Conservation (phyloP, 805 yeast genomes). For the Maudiozyma bulderi region DNA sequence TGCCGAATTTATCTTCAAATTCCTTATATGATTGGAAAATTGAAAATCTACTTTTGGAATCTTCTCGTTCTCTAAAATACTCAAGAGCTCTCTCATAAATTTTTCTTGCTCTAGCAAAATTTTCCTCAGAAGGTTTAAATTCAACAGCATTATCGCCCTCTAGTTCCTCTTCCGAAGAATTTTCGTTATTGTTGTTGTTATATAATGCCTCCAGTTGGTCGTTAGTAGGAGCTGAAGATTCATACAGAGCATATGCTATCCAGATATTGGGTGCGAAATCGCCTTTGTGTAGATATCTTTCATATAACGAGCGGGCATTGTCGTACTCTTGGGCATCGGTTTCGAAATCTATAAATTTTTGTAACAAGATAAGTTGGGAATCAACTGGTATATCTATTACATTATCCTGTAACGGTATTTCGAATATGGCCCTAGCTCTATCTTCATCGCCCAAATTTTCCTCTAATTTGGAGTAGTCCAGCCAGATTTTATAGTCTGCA, state of each 20-base stretch:
- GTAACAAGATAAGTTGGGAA: conserved; percentile 21
- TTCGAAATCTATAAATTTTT: conserved; percentile 45
- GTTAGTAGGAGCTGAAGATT: conserved; percentile 51
- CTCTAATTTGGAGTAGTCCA: conserved; percentile 62
- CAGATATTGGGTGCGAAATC: conserved; percentile 36
- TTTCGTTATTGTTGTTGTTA: conserved; percentile 13
- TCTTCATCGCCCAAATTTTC: conserved; percentile 54
- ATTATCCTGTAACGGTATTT: conserved; percentile 35
- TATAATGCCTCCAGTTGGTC: conserved; percentile 19
- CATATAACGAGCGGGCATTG: conserved; percentile 44
- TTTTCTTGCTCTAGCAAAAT: conserved; percentile 41
- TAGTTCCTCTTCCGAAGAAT: conserved; percentile 26
- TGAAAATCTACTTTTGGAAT: conserved; percentile 37
- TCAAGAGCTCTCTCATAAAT: conserved; percentile 48
- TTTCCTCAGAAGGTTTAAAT: conserved; percentile 44
- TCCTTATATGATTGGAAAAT: conserved; percentile 52
- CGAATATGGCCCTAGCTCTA: conserved; percentile 55
- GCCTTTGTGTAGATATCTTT: conserved; percentile 29
- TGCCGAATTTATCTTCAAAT: conserved; percentile 61
- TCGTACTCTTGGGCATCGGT: conserved; percentile 51
- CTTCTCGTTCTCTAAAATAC: conserved; percentile 31
- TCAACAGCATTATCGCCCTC: conserved; percentile 38
- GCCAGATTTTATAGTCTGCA: conserved; percentile 36
- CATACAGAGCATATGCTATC: conserved; percentile 64
- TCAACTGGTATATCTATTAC: conserved; percentile 12